Conservation (phyloP, 2,329 filamentous ascomycete genomes). For the Ascomycota sp. region DNA sequence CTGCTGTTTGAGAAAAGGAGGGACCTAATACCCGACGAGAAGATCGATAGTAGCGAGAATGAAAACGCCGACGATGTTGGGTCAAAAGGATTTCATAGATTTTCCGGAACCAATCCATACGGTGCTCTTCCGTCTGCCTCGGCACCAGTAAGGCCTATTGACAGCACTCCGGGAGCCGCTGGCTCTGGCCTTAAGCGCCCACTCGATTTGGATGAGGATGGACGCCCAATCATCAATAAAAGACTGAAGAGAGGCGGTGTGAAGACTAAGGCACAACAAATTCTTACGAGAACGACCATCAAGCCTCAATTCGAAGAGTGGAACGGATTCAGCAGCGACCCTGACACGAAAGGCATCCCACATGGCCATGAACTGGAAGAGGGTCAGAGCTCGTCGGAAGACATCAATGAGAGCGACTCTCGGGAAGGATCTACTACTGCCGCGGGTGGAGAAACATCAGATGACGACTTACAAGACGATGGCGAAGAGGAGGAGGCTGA, state of each 20-base stretch:
- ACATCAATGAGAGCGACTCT: constrained; percentile 7
- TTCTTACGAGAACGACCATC: constrained; percentile 16
- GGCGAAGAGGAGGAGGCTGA: constrained; percentile 7
- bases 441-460: constrained; percentile 9
- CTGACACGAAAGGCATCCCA: constrained; percentile 4
- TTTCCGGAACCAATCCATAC: constrained; percentile 1
- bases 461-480: constrained; percentile 11
- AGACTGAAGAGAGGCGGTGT: constrained; percentile 49
- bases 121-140: constrained; percentile 1
- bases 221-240: constrained; percentile 62
- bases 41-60: constrained; percentile 6
- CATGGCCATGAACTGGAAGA: constrained; percentile 5
- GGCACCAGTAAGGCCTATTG: constrained; percentile 1
- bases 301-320: constrained; percentile 27
- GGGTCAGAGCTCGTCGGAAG: constrained; percentile 7
- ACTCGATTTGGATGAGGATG: constrained; percentile 55
- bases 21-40: constrained; percentile 11
- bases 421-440: constrained; percentile 11
- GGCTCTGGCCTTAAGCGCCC: constrained; percentile 76
- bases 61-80: constrained; percentile 5
- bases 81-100: background rate
- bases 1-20: constrained; percentile 26
- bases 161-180: constrained; percentile 7
- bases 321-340: constrained; percentile 36
- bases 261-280: constrained; percentile 27